Evolutionary conservation across 768 basidiomycete species (phyloP).

Genomic region (Trametes punicea): DNA sequence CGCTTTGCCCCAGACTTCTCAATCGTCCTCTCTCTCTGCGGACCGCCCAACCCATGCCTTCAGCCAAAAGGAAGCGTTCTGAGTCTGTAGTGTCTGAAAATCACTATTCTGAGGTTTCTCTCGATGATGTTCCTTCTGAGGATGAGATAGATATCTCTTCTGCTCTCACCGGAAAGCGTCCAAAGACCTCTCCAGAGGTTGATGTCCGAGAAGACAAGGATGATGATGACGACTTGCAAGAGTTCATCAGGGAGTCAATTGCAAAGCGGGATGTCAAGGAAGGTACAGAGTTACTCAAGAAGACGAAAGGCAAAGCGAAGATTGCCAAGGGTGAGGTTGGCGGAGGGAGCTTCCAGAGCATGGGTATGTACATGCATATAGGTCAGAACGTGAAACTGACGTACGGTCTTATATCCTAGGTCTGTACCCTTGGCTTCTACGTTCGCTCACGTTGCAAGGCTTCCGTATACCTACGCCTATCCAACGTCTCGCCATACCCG

Average conservation of each 20-base stretch:
- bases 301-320: slow-evolving; percentile 69
- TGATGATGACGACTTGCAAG: slow-evolving; percentile 49
- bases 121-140: slow-evolving; percentile 19
- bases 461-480: slow-evolving; percentile 96
- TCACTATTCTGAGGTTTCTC: slow-evolving; percentile 12
- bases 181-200: not conserved
- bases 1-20: no score
- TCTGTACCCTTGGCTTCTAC: slow-evolving; percentile 77
- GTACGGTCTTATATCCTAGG: slow-evolving; percentile 41
- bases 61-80: slow-evolving; percentile 12
- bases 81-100: not conserved
- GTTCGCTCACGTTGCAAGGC: slow-evolving; percentile 86
- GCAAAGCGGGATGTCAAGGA: slow-evolving; percentile 68
- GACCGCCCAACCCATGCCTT: slow-evolving; percentile 1
- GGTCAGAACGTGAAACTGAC: not conserved
- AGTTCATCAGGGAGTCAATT: slow-evolving; percentile 68
- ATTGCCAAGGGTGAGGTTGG: slow-evolving; percentile 75
- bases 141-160: slow-evolving; percentile 62
- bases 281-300: slow-evolving; percentile 75
- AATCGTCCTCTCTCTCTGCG: no score
- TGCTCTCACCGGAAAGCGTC: slow-evolving; percentile 44
- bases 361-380: slow-evolving; percentile 58
- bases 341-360: slow-evolving; percentile 94
- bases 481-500: slow-evolving; percentile 85
- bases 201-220: slow-evolving; percentile 22